These are phyloP conservation scores for Corynespora cassiicola DNA, from an alignment of 2,329 filamentous ascomycete genomes.

Conservation along the genomic window DNA sequence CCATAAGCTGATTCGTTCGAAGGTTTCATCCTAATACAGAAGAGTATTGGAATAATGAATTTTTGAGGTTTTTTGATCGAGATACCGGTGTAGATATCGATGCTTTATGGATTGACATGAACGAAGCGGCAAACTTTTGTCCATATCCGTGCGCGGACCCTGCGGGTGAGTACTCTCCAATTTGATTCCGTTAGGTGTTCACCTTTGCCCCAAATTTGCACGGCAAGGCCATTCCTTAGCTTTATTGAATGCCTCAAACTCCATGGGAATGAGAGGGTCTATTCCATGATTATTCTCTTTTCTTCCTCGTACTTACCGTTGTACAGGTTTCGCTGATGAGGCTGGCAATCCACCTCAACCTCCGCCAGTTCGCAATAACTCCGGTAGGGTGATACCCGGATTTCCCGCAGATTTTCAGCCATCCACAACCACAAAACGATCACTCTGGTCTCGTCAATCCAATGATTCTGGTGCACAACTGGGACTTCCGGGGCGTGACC, in stretches of 20 bases:
- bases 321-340: constrained; percentile 41
- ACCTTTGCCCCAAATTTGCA: too few species aligned
- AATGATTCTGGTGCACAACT: constrained; percentile 49
- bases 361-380: constrained; percentile 66
- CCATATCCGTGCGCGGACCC: constrained; percentile 56
- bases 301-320: background rate
- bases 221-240: too few species aligned
- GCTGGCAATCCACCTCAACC: constrained; percentile 66
- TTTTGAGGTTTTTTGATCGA: constrained; percentile 69
- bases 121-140: constrained; percentile 44
- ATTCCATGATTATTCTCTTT: too few species aligned
- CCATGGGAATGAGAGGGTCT: too few species aligned
- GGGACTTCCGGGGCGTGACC: constrained; percentile 68
- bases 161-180: constrained; percentile 21
- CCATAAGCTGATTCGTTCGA: too few species aligned
- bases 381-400: constrained; percentile 70
- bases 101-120: constrained; percentile 65
- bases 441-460: constrained; percentile 21
- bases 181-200: too few species aligned
- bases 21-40: constrained; percentile 70
- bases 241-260: too few species aligned
- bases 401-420: constrained; percentile 74
- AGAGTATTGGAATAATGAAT: constrained; percentile 73
- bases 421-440: constrained; percentile 19
- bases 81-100: constrained; percentile 75